Conservation (phyloP, 352 stramenopile genomes). For the Globisporangium rhizosaccharum region DNA sequence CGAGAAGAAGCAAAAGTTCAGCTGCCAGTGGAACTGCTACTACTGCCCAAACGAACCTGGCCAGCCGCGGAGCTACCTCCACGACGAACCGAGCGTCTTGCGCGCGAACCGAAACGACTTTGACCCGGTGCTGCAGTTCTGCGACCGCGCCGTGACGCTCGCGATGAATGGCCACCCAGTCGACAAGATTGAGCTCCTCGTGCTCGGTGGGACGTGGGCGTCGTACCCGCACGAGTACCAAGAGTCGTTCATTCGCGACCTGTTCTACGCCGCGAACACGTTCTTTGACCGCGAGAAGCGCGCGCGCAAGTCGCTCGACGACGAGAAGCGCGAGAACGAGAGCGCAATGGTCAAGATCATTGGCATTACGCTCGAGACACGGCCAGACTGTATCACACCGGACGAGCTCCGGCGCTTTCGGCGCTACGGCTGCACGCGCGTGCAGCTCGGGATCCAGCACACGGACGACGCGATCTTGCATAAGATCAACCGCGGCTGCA, state of each 20-base stretch:
- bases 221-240: conserved; percentile 90
- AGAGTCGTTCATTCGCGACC: conserved; percentile 87
- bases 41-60: conserved; percentile 92
- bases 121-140: conserved; percentile 90
- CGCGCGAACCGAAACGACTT: conserved; percentile 91
- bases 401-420: conserved; percentile 83
- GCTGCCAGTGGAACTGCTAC: conserved; percentile 94
- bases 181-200: conserved; percentile 91
- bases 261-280: conserved; percentile 92
- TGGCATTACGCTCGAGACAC: conserved; percentile 87
- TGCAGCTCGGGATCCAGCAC: conserved; percentile 91
- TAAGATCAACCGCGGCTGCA: conserved; percentile 90
- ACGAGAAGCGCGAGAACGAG: conserved; percentile 90
- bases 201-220: conserved; percentile 90
- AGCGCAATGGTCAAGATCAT: conserved; percentile 83
- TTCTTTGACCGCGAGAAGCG: conserved; percentile 80
- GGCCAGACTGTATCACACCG: conserved; percentile 87
- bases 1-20: conserved; percentile 83
- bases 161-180: conserved; percentile 91
- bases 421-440: conserved; percentile 81
- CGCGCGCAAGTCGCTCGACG: conserved; percentile 61
- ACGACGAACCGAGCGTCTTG: conserved; percentile 90
- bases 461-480: conserved; percentile 87
- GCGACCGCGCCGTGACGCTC: conserved; percentile 84
- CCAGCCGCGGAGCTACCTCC: conserved; percentile 90